Base-by-base conservation (phyloP, 768 basidiomycete species). In the Ramaria rubella region DNA sequence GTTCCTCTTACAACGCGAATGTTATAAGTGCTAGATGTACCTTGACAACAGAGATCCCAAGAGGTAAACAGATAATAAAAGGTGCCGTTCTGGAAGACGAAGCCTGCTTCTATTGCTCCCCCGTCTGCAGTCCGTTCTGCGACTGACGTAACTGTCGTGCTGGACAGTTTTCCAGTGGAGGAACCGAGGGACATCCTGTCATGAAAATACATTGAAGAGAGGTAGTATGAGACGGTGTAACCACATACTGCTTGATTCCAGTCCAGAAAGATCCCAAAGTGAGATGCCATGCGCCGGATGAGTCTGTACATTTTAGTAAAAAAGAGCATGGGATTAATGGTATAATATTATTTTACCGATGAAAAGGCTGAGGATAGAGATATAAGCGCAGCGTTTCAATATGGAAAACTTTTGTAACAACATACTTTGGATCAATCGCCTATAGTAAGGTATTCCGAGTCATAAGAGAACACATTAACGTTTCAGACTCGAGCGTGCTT, bases 1-100 rank as follows among this genome's bases (percentile, higher is more conserved):
- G 70, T 62, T 5, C 78, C 75, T 29, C 81, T 72, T 21, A 79
- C 79, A 29, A 83, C 80, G 8, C 80, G 75, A 54, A 82, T 83
- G 58, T 81, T 83, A 62, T 82, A 82, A 0, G 80, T 82, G 66
- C 78, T 79, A 9, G 67, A 69, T 15, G 72, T 74, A 4, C 80
- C 80, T 23, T 64, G 45, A 65, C 81, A 81, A 67, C 80, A 81
- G 2, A 67, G 67, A 59, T 81, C 80, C 80, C 80, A 81, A 9
- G 75, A 76, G 0, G 75, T 72, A 67, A 83, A 83, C 17, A 83
- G 70, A 60, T 81, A 83, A 66, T 74, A 82, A 61, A 68, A 81
- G 49, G 60, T 72, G 31, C 72, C 71, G 58, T 64, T 63, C 61
- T 78, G 74, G 65, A 68, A 78, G 38, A 81, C 69, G 38, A 68